These are phyloP conservation scores for Punica granatum DNA, from an alignment of 345 rosid species.

Conservation along the genomic window DNA sequence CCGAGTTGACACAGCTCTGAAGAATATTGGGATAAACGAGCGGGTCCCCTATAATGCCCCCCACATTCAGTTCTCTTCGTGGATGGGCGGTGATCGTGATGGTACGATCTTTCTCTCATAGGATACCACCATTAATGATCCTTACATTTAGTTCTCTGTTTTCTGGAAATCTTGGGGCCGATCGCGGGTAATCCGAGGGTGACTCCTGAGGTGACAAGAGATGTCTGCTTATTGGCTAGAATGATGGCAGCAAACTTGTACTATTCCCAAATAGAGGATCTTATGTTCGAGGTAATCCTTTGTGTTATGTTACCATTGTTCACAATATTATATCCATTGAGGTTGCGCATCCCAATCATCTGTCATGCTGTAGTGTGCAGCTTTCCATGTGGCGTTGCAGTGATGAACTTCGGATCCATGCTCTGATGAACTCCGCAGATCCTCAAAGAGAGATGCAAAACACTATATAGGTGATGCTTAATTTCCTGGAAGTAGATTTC, in stretches of 20 bases:
- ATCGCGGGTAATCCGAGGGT: constrained; percentile 90
- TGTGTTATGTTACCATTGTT: not conserved
- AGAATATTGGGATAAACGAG: constrained; percentile 86
- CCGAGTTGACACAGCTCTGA: constrained; percentile 94
- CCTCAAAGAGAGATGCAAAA: constrained; percentile 83
- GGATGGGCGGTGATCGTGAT: constrained; percentile 99
- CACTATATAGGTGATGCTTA: constrained; percentile 77
- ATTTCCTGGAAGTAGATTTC: not conserved
- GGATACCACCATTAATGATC: not conserved
- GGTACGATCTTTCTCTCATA: constrained; percentile 38
- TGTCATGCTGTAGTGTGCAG: constrained; percentile 30
- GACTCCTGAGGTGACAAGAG: constrained; percentile 98
- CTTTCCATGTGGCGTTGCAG: constrained; percentile 99
- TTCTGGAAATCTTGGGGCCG: not conserved
- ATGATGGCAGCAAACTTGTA: constrained; percentile 99
- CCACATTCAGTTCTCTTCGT: constrained; percentile 93
- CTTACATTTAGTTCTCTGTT: not conserved
- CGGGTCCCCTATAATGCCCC: constrained; percentile 98
- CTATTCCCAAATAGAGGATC: constrained; percentile 84
- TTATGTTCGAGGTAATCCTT: constrained; percentile 84
- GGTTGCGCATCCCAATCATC: not conserved
- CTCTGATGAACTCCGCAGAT: constrained; percentile 66
- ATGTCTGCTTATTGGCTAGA: constrained; percentile 93
- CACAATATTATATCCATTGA: not conserved
- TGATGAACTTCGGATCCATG: constrained; percentile 78